A percentile compares a stretch with the other conserved stretches of the same genome.
Conservation (phyloP, 768 basidiomycete species). For the Mycena kentingensis region DNA sequence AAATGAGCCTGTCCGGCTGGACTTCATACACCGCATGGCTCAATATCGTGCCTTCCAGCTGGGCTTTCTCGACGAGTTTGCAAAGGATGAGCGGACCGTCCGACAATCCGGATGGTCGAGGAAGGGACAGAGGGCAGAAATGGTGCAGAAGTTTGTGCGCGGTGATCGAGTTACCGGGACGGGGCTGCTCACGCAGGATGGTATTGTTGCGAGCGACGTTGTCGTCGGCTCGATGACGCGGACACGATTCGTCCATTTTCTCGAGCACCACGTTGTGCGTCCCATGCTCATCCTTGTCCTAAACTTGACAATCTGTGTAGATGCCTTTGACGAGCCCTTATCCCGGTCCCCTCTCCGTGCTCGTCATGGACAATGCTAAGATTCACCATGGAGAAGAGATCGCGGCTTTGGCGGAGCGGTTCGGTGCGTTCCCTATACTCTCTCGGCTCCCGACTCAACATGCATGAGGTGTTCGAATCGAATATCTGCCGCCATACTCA, state of each 20-base stretch:
- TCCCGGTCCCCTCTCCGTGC: conserved; percentile 30
- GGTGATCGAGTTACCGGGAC: conserved; percentile 27
- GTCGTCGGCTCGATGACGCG: conserved; percentile 33
- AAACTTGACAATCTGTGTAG: conserved; percentile 4
- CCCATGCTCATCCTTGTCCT: neutral
- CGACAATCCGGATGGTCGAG: conserved; percentile 20
- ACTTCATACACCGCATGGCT: conserved; percentile 30
- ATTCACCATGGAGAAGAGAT: conserved; percentile 35
- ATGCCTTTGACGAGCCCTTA: conserved; percentile 28
- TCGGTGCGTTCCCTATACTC: conserved; percentile 9
- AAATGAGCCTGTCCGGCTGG: conserved; percentile 27
- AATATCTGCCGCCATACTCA: conserved; percentile 38
- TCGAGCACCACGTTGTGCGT: conserved; percentile 30
- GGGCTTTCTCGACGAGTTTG: conserved; percentile 38
- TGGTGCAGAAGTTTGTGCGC: conserved; percentile 31
- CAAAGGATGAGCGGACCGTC: conserved; percentile 32
- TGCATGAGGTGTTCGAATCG: conserved; percentile 17
- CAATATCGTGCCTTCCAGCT: conserved; percentile 35
- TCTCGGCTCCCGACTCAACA: neutral
- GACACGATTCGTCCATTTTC: conserved; percentile 25
- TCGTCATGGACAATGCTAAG: conserved; percentile 38
- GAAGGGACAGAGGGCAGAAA: conserved; percentile 26
- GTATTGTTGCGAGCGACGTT: conserved; percentile 30
- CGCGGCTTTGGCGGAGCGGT: conserved; percentile 24
- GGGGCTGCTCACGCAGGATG: conserved; percentile 34